Conservation (phyloP, 1,139 yeast genomes). For the Diutina rugosa region DNA sequence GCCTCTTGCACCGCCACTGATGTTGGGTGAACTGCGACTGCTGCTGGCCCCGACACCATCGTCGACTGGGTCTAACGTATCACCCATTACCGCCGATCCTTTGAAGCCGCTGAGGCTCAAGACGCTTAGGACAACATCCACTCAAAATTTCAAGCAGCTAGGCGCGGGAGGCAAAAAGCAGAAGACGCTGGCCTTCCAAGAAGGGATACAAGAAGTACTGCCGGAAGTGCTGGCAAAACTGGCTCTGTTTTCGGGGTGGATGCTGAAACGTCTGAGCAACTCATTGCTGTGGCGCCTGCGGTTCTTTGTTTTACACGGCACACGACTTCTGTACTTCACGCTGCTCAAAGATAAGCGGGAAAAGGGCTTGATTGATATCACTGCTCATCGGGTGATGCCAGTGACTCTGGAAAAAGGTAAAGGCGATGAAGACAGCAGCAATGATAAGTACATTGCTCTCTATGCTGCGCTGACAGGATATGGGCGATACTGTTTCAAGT, state of each 20-base stretch:
- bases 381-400: constrained; percentile 82
- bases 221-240: constrained; percentile 71
- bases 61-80: background rate
- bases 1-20: background rate
- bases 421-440: constrained; percentile 8
- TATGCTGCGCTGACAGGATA: constrained; percentile 91
- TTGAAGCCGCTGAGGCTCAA: constrained; percentile 20
- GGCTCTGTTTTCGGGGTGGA: constrained; percentile 84
- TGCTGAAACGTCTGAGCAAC: constrained; percentile 79
- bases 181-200: constrained; percentile 87
- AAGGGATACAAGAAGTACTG: constrained; percentile 68
- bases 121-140: constrained; percentile 29
- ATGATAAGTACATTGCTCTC: constrained; percentile 68
- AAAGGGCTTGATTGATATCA: constrained; percentile 87
- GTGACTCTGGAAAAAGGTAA: constrained; percentile 13
- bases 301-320: constrained; percentile 82
- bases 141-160: constrained; percentile 31
- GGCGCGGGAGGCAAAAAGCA: constrained; percentile 27
- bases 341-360: constrained; percentile 73
- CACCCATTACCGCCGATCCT: background rate
- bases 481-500: constrained; percentile 83
- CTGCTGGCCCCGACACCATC: background rate
- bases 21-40: background rate
- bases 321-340: constrained; percentile 79
- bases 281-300: constrained; percentile 88